phyloP scores from a whole-genome alignment of 176 grass and related monocot species.

The Oryza glaberrima region DNA sequence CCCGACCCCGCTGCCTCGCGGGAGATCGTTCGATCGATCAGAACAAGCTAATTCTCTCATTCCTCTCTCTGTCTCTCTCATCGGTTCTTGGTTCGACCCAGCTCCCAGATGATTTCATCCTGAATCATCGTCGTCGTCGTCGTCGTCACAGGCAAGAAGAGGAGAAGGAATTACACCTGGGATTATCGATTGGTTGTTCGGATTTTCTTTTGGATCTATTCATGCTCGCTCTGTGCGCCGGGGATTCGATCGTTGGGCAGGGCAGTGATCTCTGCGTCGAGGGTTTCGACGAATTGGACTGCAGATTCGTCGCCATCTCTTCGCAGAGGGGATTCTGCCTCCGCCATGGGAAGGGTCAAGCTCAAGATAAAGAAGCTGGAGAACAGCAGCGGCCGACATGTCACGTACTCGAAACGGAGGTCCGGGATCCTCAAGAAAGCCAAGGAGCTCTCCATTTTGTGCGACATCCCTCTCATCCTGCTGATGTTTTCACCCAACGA shows the following conservation, averaged over 20 bases:
- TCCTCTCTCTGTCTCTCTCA: not conserved
- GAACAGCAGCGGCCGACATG: slow-evolving; percentile 51
- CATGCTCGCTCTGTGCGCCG: not conserved
- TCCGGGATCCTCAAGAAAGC: slow-evolving; percentile 80
- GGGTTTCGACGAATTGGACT: not conserved
- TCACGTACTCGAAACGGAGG: slow-evolving; percentile 73
- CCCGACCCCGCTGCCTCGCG: not conserved
- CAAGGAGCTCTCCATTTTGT: slow-evolving; percentile 74
- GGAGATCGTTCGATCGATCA: not conserved
- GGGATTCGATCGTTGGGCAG: not conserved
- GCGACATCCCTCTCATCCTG: slow-evolving; percentile 70
- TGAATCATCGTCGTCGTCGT: not conserved
- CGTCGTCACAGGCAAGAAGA: not conserved
- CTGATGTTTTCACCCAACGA: slow-evolving; percentile 71
- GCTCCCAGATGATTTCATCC: not conserved
- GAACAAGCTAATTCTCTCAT: not conserved
- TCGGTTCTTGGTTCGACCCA: slow-evolving; percentile 3
- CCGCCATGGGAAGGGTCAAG: slow-evolving; percentile 79
- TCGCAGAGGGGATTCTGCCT: not conserved
- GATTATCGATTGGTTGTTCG: not conserved
- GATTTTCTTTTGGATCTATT: not conserved
- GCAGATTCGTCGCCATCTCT: not conserved
- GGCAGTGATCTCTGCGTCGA: not conserved
- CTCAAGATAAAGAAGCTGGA: slow-evolving; percentile 84
- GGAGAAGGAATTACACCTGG: not conserved